Evolutionary conservation across 768 basidiomycete genomes (phyloP), one percentile per base, ranked within the genome.

Genomic region (Macrolepiota dolichaula): DNA sequence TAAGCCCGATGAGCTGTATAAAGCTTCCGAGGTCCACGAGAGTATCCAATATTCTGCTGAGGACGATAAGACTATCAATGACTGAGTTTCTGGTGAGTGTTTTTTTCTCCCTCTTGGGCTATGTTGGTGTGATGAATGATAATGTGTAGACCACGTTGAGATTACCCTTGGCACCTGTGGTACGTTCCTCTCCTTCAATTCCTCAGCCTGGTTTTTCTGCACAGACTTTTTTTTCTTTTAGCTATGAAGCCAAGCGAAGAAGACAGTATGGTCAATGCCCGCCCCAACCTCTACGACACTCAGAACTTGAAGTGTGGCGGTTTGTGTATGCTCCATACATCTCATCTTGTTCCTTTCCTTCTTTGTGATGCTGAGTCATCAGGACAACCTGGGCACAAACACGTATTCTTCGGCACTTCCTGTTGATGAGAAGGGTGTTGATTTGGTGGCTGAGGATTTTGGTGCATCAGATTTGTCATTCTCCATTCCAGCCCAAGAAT

Each of bases 341-440:
- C 24, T 35, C 19, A 12, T 2, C 51, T 11, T 40, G 15, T 32
- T 19, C 49, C 12, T 15, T 25, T n/a, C n/a, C n/a, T n/a, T 29
- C 25, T 32, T 1, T 29, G 12, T 12, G 19, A 17, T 13, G 46
- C 35, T 59, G 10, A 17, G 22, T 22, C 44, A 57, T n/a, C 57
- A 85, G 84, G 86, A 87, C 65, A 89, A 89, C 72, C 72, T 88
- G 64, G 86, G 86, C 62, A 87, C 87, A 46, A 87, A 87, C 77
- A 88, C 86, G 4, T 88, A 88, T 74, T 88, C 86, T 35, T 85
- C 86, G 58, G 88, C 87, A 15, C 72, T 89, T 63, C 70, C 88
- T 35, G 84, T 88, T 40, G 86, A 87, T 32, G 87, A 89, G 78
- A 88, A 88, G 74, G 86, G 84, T 35, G 86, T 85, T 15, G 74